Base-by-base conservation (phyloP, 768 basidiomycete species). In the Zangia roseola region DNA sequence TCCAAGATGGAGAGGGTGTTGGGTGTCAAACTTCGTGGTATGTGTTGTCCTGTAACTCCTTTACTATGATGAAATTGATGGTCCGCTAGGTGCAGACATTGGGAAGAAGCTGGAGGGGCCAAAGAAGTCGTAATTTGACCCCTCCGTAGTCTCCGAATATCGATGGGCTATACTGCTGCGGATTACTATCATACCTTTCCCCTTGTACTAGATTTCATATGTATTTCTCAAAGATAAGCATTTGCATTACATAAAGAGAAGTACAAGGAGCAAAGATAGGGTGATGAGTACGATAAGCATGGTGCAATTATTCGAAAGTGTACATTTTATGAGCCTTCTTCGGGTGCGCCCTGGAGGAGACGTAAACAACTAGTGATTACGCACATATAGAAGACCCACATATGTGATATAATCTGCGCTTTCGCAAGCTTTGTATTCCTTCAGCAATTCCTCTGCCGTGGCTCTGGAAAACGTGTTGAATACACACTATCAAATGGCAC, bases 361-460 rank as follows among this genome's bases (percentile, higher is more conserved):
- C 9, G 19, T 60, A 30, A 43, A 46, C n/a, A 52, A 10, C 24
- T 8, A 20, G 13, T 1, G 39, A 34, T 25, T 0, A 17, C 1
- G 1, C 5, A 13, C 24, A 38, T 24, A 20, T 13, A 1, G 17
- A 20, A 2, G 34, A 77, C 86, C 49, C 50, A 86, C 88, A 64
- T 91, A 91, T 59, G 87, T 81, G 57, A 97, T 92, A 69, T 98
- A 98, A 62, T 95, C 91, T 10, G 91, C 79, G 62, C 86, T 94
- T 71, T 98, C 94, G 68, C 93, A 95, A 43, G 95, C 94, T 60
- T 90, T 88, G 72, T 97, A 98, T 65, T 97, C 95, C 55, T 93
- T 91, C 58, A 94, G 71, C 16, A 97, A 69, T 58, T 93, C 91
- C 45, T 91, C 87, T 25, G 88, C 91, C 17, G 88, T 90, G 6